phyloP scores from a whole-genome alignment of 73 alveolate species.

The Effrenium voratum region DNA sequence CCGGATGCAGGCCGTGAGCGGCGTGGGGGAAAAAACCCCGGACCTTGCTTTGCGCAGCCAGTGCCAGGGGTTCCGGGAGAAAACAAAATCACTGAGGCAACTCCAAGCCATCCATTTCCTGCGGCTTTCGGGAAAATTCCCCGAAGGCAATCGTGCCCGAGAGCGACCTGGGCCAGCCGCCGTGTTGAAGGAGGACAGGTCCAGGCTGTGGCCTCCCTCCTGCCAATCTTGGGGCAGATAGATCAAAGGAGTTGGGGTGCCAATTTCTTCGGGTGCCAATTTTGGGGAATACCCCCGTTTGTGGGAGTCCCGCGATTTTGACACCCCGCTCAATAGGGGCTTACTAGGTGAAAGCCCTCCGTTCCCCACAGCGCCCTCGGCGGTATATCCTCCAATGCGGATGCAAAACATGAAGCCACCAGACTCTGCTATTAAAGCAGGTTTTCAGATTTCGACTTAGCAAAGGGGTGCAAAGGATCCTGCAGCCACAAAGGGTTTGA shows the following conservation, averaged over 20 bases:
- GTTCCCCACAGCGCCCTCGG: conserved; percentile 43
- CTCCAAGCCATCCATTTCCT: not conserved
- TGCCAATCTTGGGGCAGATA: not conserved
- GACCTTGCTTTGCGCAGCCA: not conserved
- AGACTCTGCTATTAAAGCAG: too few species aligned
- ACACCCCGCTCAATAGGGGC: too few species aligned
- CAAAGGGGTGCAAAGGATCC: too few species aligned
- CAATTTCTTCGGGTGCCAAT: too few species aligned
- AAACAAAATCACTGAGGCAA: not conserved
- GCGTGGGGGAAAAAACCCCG: not conserved
- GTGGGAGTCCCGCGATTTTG: too few species aligned
- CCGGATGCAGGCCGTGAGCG: not conserved
- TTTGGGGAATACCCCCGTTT: too few species aligned
- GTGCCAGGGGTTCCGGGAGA: too few species aligned
- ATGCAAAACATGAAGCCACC: too few species aligned
- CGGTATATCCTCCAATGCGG: not conserved
- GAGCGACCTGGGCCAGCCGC: not conserved
- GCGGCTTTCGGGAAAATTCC: not conserved
- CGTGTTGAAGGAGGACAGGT: conserved; percentile 61
- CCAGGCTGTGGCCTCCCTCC: conserved; percentile 33
- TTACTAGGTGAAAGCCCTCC: too few species aligned
- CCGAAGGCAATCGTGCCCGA: not conserved
- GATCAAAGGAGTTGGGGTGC: too few species aligned
- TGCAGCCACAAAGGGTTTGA: too few species aligned
- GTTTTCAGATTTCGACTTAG: too few species aligned